Conservation (phyloP, 2,329 filamentous ascomycete species). For the Ophiostoma fasciatum region DNA sequence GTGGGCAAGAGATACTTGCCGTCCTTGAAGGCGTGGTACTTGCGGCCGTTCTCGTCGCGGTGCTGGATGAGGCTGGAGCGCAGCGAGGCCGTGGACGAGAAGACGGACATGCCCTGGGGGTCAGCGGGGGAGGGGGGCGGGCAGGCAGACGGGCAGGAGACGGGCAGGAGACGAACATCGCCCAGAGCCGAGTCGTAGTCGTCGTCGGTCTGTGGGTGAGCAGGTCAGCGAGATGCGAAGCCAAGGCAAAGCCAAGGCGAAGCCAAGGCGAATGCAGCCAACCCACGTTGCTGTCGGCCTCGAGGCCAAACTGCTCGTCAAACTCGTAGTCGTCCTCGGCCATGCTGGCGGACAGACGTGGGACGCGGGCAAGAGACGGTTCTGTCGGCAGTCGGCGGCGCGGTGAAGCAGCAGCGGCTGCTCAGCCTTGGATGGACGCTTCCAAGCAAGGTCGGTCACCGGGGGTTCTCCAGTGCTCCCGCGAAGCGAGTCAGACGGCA, state of each 20-base stretch:
- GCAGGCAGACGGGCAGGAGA: too few relatives aligned
- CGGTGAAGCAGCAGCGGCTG: constrained; percentile 13
- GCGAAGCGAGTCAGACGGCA: too few relatives aligned
- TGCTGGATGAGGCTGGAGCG: constrained; percentile 17
- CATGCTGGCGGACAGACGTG: background rate
- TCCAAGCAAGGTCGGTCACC: constrained; percentile 9
- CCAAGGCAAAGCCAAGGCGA: too few relatives aligned
- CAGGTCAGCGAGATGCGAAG: too few relatives aligned
- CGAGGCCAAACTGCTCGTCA: constrained; percentile 3
- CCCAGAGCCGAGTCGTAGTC: constrained; percentile 17
- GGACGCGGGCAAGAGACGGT: background rate
- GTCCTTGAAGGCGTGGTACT: constrained; percentile 24
- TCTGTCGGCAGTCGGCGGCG: too few relatives aligned
- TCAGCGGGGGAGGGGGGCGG: too few relatives aligned
- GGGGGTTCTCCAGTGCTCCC: background rate
- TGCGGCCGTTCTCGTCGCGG: constrained; percentile 22
- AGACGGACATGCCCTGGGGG: constrained; percentile 16
- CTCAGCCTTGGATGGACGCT: constrained; percentile 10
- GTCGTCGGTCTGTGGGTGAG: too few relatives aligned
- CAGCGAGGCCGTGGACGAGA: constrained; percentile 19
- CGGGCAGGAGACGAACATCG: too few relatives aligned
- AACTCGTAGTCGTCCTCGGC: background rate
- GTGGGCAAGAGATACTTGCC: constrained; percentile 24
- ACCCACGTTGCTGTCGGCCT: constrained; percentile 5
- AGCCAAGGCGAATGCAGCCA: too few relatives aligned